Base-by-base conservation (phyloP, 768 basidiomycete species). In the Rubroboletus pulcherrimus region DNA sequence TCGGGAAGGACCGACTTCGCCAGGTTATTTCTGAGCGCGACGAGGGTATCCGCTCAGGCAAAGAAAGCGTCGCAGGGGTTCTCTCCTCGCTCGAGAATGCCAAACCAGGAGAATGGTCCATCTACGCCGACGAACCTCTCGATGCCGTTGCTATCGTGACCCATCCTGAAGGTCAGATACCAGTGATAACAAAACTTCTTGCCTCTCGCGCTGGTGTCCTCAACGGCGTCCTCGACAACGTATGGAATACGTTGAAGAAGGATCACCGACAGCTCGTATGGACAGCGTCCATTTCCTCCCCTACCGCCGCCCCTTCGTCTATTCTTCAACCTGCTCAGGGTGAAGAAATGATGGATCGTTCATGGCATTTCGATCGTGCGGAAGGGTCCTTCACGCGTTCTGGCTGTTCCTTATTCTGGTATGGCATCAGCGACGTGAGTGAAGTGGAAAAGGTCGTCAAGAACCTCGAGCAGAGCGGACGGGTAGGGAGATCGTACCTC, bases 301-400 rank as follows among this genome's bases (percentile, higher is more conserved):
- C 57, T 46, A 40, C 55, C 12, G 48, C 56, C 19, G 54, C 57
- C 7, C 54, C 54, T 19, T 54, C 31, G 6, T 26, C 49, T 34
- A 8, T 33, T 29, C 39, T 45, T 26, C 57, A 63, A 0, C 50
- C 56, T 30, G 49, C 58, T 40, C 66, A 61, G 33, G 94, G 98
- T 61, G 96, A 98, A 70, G 96, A 98, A 75, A 68, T 66, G 53
- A 60, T 67, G 47, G 95, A 97, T 74, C 85, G 95, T 39, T 83
- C 88, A 4, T 99, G 97, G 97, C 96, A 99, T 75, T 99, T 98
- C 65, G 96, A 99, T 77, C 86, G 94, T 53, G 93, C 97, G 0
- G 95, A 98, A 63, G 97, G 97, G 1, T 93, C 91, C 73, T 99
- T 99, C 77, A 96, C 94, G 17, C 81, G 97, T 38, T 91, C 91